These are phyloP conservation scores for Asterophora parasitica DNA, from an alignment of 768 basidiomycete genomes.

Conservation along the genomic window DNA sequence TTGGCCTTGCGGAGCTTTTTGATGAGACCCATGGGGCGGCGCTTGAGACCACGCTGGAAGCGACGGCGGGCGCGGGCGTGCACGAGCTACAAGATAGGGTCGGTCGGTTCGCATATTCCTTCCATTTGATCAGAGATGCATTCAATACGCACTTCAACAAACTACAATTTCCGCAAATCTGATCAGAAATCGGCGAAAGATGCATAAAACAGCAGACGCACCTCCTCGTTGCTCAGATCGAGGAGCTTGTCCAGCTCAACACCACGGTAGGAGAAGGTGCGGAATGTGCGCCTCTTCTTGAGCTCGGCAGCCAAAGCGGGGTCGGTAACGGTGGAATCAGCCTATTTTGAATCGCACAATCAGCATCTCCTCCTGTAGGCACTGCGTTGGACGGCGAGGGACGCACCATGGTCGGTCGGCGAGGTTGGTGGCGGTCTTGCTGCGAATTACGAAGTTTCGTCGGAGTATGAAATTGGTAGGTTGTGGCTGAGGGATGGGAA, in stretches of 20 bases:
- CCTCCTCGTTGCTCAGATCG: constrained; percentile 94
- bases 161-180: constrained; percentile 36
- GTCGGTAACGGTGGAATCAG: constrained; percentile 83
- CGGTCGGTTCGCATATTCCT: background rate
- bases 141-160: constrained; percentile 62
- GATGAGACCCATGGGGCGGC: constrained; percentile 96
- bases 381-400: background rate
- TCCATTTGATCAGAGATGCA: background rate
- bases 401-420: constrained; percentile 37
- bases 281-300: constrained; percentile 99
- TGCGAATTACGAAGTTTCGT: constrained; percentile 11
- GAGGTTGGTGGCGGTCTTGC: constrained; percentile 36
- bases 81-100: constrained; percentile 60
- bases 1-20: constrained; percentile 99
- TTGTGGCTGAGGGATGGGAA: constrained; percentile 38
- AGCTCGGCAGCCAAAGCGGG: constrained; percentile 91
- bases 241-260: constrained; percentile 97
- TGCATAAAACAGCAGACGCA: constrained; percentile 35
- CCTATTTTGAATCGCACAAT: constrained; percentile 38
- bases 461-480: constrained; percentile 27
- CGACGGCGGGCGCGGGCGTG: constrained; percentile 98
- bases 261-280: constrained; percentile 98
- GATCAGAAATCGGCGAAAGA: background rate
- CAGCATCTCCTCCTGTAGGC: constrained; percentile 2
- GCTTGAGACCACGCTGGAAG: constrained; percentile 98